Base-by-base conservation (phyloP, 208 protist genomes). In the Trypanosoma conorhini region DNA sequence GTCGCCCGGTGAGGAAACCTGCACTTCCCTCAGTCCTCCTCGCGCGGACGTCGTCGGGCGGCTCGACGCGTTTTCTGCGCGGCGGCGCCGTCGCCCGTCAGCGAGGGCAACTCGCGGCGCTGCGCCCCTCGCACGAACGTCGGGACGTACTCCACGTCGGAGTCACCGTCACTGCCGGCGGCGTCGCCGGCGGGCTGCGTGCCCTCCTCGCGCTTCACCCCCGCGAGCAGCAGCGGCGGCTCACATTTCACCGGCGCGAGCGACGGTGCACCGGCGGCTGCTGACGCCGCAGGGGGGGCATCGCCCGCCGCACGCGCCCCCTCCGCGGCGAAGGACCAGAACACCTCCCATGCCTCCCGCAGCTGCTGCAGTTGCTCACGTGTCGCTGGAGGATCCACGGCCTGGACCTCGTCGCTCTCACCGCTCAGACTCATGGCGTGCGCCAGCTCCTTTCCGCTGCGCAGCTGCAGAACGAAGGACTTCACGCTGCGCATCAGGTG, bases 391-490 rank as follows among this genome's bases (percentile, higher is more conserved):
- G 74, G 52, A 56, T 77, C 76, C 22, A 79, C 74, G 28, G 68
- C 71, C 40, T 60, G 65, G 0, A 67, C 26, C 28, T 61, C 70
- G 51, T 80, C 65, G 30, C 42, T 67, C 8, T 58, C 75, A 28
- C 55, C 71, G 9, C 61, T 63, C 24, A 67, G 46, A 15, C 59
- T 66, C 55, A 93, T 82, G 38, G 86, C 82, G 19, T 72, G 72
- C 50, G 83, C 70, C 44, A 94, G 70, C 73, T 89, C 81, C 38
- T 79, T 85, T 24, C 78, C 83, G 57, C 88, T 88, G 1, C 81
- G 74, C 52, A 81, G 80, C 72, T 89, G 85, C 31, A 88, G 67
- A 35, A 80, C 85, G 68, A 88, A 81, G 21, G 82, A 85, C 51
- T 71, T 78, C 9, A 93, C 60, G 3, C 74, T 72, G 19, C 42